Evolutionary conservation across 306 rosid species (phyloP), one percentile per base, ranked within the genome.

Genomic region (Delonix regia): DNA sequence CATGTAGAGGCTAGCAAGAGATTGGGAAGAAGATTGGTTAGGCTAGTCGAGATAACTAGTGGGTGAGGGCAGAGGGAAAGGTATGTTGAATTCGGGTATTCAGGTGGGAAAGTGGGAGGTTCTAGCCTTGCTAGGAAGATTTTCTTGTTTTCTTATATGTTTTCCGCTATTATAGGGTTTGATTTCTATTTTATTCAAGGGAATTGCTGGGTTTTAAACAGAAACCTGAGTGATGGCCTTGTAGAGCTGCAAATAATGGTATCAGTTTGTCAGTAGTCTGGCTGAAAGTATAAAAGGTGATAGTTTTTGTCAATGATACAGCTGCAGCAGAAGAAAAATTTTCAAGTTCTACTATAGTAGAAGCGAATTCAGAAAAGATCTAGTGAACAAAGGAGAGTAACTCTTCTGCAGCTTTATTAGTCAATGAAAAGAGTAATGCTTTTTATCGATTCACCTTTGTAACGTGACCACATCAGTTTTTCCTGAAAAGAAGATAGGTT

Each of bases 171-270:
- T n/a, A n/a, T n/a, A n/a, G 39, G 39, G 39, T 36, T 7, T 36
- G 39, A 36, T 36, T 1, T 36, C 39, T 36, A 36, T 36, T 36
- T 36, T 3, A 36, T 36, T 36, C 7, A 36, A 36, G 39, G 33
- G 39, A 4, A 36, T 3, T 36, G 5, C 39, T 36, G 39, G 7
- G 5, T 36, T 36, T 4, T 7, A 3, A 3, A 36, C 39, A 36
- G 69, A 71, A 68, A 33, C 74, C 66, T 33, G 39, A 83, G 51
- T 25, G 16, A 24, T 75, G 34, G 48, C 16, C 39, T 39, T 42
- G 70, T 42, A 78, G 57, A 66, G 13, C 7, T 24, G 52, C 56
- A 14, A 47, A 47, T 47, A 15, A 3, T 14, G 49, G 49, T 52
- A 14, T 49, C 66, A 27, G 38, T 49, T 41, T 69, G 34, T 34